A percentile compares a stretch with the other conserved stretches of the same genome.
These are phyloP conservation scores for Leucocoprinus leucothites DNA, from an alignment of 768 basidiomycete genomes.

Conservation along the genomic window DNA sequence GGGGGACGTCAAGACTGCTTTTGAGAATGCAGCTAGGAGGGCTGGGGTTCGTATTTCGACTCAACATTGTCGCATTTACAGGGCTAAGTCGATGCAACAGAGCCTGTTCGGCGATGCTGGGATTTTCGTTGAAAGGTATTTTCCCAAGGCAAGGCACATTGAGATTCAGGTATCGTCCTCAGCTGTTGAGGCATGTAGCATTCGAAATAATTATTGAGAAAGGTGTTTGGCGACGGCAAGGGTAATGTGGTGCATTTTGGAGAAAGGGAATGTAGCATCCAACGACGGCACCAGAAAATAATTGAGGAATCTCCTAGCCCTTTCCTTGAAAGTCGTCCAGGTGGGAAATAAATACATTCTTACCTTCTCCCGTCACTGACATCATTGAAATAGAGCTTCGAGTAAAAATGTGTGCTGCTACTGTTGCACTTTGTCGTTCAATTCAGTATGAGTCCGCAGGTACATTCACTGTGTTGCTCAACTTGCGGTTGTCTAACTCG, in stretches of 20 bases:
- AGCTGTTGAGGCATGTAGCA: neutral
- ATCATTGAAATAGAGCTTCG: constrained; percentile 33
- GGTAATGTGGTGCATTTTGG: constrained; percentile 61
- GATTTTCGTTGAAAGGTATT: constrained; percentile 60
- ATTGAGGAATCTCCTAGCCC: constrained; percentile 70
- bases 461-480: constrained; percentile 21
- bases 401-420: constrained; percentile 49
- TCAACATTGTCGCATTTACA: neutral
- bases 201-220: neutral
- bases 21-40: constrained; percentile 34
- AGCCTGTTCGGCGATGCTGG: constrained; percentile 46
- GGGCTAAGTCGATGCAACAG: constrained; percentile 20
- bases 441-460: constrained; percentile 61
- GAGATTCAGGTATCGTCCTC: constrained; percentile 51
- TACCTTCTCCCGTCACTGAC: neutral
- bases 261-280: constrained; percentile 69
- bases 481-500: neutral
- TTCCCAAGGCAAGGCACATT: constrained; percentile 54
- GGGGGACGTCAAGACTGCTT: constrained; percentile 32
- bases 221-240: constrained; percentile 66
- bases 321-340: constrained; percentile 43
- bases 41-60: constrained; percentile 36
- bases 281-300: constrained; percentile 70
- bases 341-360: constrained; percentile 24
- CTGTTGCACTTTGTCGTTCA: constrained; percentile 41